A percentile compares a stretch with the other conserved stretches of the same genome.
phyloP scores from a whole-genome alignment of 768 basidiomycete genomes.

The Favolaschia claudopus region DNA sequence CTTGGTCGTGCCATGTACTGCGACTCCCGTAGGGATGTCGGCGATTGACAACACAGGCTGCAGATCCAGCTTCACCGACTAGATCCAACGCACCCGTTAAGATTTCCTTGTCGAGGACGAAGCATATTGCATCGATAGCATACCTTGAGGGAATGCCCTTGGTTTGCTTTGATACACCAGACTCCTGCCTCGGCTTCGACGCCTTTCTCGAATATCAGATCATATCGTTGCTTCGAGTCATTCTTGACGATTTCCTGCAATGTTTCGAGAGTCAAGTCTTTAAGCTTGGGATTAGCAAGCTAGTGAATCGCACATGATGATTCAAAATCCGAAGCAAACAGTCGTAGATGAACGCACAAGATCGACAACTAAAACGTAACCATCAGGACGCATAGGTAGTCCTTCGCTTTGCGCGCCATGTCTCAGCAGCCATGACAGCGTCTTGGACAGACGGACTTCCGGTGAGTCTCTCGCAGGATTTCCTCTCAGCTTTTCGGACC shows the following conservation, averaged over 20 bases:
- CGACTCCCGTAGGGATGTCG: slow-evolving; percentile 74
- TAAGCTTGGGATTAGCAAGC: slow-evolving; percentile 76
- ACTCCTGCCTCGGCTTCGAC: slow-evolving; percentile 32
- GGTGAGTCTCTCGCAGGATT: slow-evolving; percentile 63
- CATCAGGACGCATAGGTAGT: slow-evolving; percentile 80
- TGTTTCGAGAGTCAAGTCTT: slow-evolving; percentile 58
- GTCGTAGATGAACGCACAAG: slow-evolving; percentile 63
- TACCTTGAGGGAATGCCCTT: slow-evolving; percentile 88
- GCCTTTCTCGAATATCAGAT: slow-evolving; percentile 60
- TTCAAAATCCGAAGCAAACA: background rate
- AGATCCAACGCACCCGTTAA: background rate
- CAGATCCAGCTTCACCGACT: slow-evolving; percentile 78
- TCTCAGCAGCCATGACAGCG: slow-evolving; percentile 89
- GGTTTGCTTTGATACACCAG: slow-evolving; percentile 92
- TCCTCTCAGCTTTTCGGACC: slow-evolving; percentile 59
- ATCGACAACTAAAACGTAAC: slow-evolving; percentile 83
- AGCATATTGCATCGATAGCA: slow-evolving; percentile 17
- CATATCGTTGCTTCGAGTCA: slow-evolving; percentile 74
- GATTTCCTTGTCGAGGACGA: too few relatives aligned
- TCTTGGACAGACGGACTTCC: slow-evolving; percentile 81
- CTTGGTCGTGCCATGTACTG: slow-evolving; percentile 82
- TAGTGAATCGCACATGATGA: slow-evolving; percentile 35
- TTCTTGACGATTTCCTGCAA: slow-evolving; percentile 70
- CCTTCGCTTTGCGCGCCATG: slow-evolving; percentile 86
- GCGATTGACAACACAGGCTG: slow-evolving; percentile 59